Conservation (phyloP, 805 yeast species). For the Metschnikowia lochheadii region DNA sequence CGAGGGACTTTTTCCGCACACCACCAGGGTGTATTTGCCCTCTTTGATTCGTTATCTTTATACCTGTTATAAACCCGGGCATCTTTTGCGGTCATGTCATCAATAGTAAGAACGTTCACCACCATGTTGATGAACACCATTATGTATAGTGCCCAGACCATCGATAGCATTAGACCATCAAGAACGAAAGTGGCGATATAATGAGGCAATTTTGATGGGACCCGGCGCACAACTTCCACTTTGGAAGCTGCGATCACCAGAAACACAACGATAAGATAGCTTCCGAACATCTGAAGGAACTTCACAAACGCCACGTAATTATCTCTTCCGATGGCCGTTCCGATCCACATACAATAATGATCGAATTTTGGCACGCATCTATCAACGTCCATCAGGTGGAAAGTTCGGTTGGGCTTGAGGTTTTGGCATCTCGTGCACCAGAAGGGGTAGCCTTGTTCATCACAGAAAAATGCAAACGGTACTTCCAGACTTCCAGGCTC, state of each 20-base stretch:
- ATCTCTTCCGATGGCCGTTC: constrained; percentile 61
- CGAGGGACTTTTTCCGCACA: constrained; percentile 18
- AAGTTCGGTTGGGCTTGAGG: constrained; percentile 63
- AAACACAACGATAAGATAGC: constrained; percentile 30
- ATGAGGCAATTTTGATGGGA: constrained; percentile 39
- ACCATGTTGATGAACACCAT: constrained; percentile 44
- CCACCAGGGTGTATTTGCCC: constrained; percentile 12
- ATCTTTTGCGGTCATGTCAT: constrained; percentile 41
- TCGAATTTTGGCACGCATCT: constrained; percentile 73
- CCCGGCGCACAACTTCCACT: constrained; percentile 17
- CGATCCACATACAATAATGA: constrained; percentile 80
- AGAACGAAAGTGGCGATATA: constrained; percentile 45
- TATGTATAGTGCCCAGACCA: constrained; percentile 40
- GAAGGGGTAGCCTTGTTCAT: constrained; percentile 65
- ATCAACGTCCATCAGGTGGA: constrained; percentile 56
- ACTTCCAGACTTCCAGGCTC: constrained; percentile 29
- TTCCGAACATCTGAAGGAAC: constrained; percentile 38
- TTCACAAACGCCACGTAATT: constrained; percentile 62
- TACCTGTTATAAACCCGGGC: constrained; percentile 26
- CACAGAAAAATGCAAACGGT: constrained; percentile 65
- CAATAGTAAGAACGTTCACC: constrained; percentile 55
- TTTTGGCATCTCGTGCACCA: constrained; percentile 71
- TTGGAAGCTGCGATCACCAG: constrained; percentile 24
- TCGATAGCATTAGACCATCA: constrained; percentile 41
- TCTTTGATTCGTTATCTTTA: neutral